Conservation (phyloP, 805 yeast genomes). For the Yamadazyma philogaea region DNA sequence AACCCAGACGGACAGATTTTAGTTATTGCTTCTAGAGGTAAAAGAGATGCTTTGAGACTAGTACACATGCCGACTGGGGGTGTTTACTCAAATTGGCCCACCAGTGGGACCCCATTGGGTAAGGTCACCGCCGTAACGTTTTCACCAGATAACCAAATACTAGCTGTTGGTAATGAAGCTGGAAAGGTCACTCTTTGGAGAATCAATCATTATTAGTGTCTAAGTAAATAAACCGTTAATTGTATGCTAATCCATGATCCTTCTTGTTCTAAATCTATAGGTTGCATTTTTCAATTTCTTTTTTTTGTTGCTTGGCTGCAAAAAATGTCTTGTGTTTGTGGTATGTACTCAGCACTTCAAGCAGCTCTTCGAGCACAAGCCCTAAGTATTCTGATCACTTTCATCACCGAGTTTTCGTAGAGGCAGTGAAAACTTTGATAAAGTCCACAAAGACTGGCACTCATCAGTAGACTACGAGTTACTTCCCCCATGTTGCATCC, state of each 20-base stretch:
- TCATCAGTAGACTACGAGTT: no score
- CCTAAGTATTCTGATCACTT: no score
- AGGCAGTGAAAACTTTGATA: no score
- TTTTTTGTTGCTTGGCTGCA: not conserved
- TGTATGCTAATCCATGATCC: no score
- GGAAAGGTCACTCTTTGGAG: conserved; percentile 91
- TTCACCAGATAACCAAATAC: conserved; percentile 76
- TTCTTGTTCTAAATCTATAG: no score
- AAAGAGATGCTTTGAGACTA: conserved; percentile 79
- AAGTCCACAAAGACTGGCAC: no score
- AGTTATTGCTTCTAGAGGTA: conserved; percentile 79
- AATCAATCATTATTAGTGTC: conserved; percentile 66
- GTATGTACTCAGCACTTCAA: no score
- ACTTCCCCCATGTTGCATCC: no score
- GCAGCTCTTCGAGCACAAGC: no score
- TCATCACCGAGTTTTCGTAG: no score
- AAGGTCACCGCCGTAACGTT: conserved; percentile 78
- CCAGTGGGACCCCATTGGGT: conserved; percentile 95
- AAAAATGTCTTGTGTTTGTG: not conserved
- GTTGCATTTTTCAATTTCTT: no score
- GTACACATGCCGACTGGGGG: conserved; percentile 86
- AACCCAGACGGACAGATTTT: conserved; percentile 86
- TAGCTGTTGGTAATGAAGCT: conserved; percentile 86
- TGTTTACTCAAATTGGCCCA: conserved; percentile 95
- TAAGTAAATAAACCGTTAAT: not conserved